These are phyloP conservation scores for Nitzschia sp. DNA, from an alignment of 108 stramenopile species.

Conservation along the genomic window DNA sequence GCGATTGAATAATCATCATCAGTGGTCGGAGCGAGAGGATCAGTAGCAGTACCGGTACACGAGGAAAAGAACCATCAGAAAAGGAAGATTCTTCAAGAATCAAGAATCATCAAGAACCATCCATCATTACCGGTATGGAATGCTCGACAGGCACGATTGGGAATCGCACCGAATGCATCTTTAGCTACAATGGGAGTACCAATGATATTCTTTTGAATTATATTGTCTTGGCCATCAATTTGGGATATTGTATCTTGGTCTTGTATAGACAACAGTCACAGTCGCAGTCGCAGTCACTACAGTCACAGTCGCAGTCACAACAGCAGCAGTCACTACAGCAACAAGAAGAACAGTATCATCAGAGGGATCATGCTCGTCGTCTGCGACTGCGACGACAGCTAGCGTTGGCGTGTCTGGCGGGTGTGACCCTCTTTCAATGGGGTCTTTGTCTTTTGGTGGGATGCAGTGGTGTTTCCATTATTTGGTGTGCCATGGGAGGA, in stretches of 20 bases:
- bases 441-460: conserved; percentile 43
- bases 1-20: no score
- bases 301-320: no score
- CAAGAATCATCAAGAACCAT: no score
- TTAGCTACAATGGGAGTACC: conserved; percentile 24
- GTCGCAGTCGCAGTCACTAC: no score
- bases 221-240: conserved; percentile 16
- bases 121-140: no score
- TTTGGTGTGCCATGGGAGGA: conserved; percentile 53
- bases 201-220: conserved; percentile 33
- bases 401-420: background rate
- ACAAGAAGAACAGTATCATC: background rate
- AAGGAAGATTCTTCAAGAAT: no score
- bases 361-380: no score
- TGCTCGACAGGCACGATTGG: conserved; percentile 9
- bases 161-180: conserved; percentile 26
- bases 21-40: no score
- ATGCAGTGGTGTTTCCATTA: conserved; percentile 57
- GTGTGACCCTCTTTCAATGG: conserved; percentile 45
- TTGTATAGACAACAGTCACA: no score
- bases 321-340: no score
- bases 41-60: no score
- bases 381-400: background rate
- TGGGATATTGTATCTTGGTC: background rate
- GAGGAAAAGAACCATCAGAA: no score